Percentiles rank a stretch among this genome's conserved stretches.
Evolutionary conservation across 1,284 basidiomycete genomes (phyloP).

Genomic region (Cryptococcus depauperatus): DNA sequence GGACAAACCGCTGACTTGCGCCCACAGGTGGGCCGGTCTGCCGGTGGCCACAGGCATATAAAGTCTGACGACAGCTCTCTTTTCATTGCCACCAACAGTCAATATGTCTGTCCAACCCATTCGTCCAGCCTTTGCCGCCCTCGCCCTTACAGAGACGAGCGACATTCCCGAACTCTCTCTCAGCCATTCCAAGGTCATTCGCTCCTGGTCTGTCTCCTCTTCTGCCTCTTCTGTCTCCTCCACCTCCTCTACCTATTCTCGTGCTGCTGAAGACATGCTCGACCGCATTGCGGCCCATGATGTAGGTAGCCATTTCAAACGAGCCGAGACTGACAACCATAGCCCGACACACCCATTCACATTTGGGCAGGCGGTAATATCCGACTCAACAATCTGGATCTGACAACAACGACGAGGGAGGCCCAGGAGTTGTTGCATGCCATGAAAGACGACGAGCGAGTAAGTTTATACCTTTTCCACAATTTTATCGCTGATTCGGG

Average conservation of each 20-base stretch:
- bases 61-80: too few species aligned
- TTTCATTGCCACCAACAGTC: too few species aligned
- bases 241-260: conserved; percentile 21
- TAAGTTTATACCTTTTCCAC: conserved; percentile 13
- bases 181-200: conserved; percentile 6
- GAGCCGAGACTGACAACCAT: conserved; percentile 1
- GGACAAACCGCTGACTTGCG: too few species aligned
- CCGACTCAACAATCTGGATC: conserved; percentile 28
- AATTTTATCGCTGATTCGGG: not conserved
- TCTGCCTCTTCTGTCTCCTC: conserved; percentile 18
- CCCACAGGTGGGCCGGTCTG: too few species aligned
- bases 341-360: conserved; percentile 27
- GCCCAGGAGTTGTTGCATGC: conserved; percentile 25
- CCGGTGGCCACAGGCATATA: too few species aligned
- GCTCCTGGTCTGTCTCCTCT: conserved; percentile 13
- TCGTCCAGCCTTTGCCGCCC: not conserved
- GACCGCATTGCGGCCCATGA: conserved; percentile 24
- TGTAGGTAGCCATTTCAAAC: conserved; percentile 16
- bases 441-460: conserved; percentile 25
- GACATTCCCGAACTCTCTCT: not conserved
- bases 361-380: conserved; percentile 39
- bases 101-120: not conserved
- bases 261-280: conserved; percentile 29
- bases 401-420: conserved; percentile 23
- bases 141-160: not conserved